A percentile compares a stretch with the other conserved stretches of the same genome.
Evolutionary conservation across 768 basidiomycete genomes (phyloP).

Genomic region (Kondoa subrosea): DNA sequence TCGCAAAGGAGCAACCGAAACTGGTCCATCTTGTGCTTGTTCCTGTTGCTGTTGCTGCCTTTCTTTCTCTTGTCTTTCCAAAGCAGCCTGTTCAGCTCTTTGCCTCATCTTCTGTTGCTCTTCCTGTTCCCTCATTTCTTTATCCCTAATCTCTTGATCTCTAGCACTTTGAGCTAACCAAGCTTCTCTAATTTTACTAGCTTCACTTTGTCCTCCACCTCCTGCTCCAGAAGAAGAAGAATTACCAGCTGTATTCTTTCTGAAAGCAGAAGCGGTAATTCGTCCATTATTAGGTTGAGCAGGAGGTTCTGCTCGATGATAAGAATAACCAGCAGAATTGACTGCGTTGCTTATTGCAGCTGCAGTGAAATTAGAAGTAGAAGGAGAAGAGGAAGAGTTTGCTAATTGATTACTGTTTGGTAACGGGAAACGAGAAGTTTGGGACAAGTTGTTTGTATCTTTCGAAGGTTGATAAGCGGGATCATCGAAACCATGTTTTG

Average conservation of each 20-base stretch:
- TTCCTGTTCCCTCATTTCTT: slow-evolving; percentile 1
- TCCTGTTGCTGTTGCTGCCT: too few species aligned
- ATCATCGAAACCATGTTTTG: slow-evolving; percentile 4
- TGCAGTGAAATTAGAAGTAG: too few species aligned
- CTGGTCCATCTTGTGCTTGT: background rate
- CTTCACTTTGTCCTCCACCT: background rate
- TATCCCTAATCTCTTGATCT: too few species aligned
- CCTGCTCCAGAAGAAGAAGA: too few species aligned
- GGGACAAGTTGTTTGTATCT: slow-evolving; percentile 8
- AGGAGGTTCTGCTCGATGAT: background rate
- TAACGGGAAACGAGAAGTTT: background rate
- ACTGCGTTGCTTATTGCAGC: background rate
- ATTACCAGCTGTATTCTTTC: background rate
- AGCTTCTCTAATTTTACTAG: background rate
- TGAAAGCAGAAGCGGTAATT: background rate
- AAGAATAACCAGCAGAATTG: background rate
- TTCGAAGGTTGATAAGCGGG: background rate
- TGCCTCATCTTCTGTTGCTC: slow-evolving; percentile 1
- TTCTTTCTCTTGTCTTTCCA: background rate
- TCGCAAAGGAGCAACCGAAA: background rate
- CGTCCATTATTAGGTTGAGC: background rate
- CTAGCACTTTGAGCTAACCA: background rate
- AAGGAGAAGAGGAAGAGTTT: background rate
- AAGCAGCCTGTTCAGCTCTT: background rate
- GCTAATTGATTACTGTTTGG: background rate